A percentile compares a stretch with the other conserved stretches of the same genome.
Conservation (phyloP, 768 basidiomycete species). For the Leccinum fibrillosum region DNA sequence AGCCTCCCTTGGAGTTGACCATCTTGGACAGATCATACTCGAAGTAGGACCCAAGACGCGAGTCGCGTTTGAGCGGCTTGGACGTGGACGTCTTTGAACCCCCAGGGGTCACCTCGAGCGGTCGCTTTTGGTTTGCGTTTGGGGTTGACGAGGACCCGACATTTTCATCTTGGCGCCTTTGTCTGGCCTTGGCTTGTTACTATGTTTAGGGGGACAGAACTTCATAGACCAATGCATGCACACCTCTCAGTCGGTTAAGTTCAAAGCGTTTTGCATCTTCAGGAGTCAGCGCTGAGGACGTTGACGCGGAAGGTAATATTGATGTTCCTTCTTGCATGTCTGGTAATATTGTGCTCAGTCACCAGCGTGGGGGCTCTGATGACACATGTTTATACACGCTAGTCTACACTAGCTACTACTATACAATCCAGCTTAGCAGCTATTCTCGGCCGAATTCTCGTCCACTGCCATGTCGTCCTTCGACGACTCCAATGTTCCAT, state of each 20-base stretch:
- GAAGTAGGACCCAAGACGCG: slow-evolving; percentile 86
- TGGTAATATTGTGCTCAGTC: background rate
- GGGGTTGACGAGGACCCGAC: slow-evolving; percentile 41
- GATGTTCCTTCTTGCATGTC: slow-evolving; percentile 8
- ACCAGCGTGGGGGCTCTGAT: slow-evolving; percentile 5
- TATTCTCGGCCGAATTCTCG: slow-evolving; percentile 14
- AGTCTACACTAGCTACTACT: background rate
- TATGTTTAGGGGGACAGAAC: slow-evolving; percentile 1
- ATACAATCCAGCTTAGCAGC: background rate
- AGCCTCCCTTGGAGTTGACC: slow-evolving; percentile 96
- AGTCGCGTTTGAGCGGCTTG: slow-evolving; percentile 62
- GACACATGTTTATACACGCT: slow-evolving; percentile 13
- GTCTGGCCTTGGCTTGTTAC: slow-evolving; percentile 65
- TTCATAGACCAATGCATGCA: background rate
- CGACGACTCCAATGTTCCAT: slow-evolving; percentile 13
- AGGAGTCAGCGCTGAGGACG: slow-evolving; percentile 41
- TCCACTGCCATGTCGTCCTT: slow-evolving; percentile 28
- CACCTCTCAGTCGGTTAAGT: slow-evolving; percentile 77
- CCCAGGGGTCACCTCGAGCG: slow-evolving; percentile 56
- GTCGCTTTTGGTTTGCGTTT: slow-evolving; percentile 77
- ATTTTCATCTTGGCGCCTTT: slow-evolving; percentile 62
- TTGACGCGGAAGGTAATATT: slow-evolving; percentile 2
- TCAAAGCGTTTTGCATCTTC: slow-evolving; percentile 74
- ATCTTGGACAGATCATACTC: slow-evolving; percentile 97
- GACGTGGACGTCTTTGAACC: slow-evolving; percentile 60